Base-by-base conservation (phyloP, 352 stramenopile species). In the Phytophthora idaei region DNA sequence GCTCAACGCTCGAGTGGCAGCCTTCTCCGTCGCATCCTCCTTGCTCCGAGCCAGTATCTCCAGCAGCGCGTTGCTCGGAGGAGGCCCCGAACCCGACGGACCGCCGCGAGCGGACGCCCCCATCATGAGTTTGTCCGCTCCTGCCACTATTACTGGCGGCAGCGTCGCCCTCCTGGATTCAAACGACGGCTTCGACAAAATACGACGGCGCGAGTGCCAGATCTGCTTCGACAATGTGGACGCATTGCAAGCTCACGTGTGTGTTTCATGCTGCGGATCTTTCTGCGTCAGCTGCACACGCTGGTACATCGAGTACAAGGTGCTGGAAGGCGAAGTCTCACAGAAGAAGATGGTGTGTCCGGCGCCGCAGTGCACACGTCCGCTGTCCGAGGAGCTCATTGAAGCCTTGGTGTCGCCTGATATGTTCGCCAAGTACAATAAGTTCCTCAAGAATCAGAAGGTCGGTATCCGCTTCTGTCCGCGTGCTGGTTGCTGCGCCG, bases 291-390 rank as follows among this genome's bases (percentile, higher is more conserved):
- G 69, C 42, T 93, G 85, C 73, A 83, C 81, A 46, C 76, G 80
- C 46, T 87, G 76, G 79, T 93, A 92, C 67, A 80, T 93, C 31
- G 74, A 89, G 58, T 85, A 80, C 71, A 93, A 93, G 71, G 81
- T 93, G 51, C 62, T 83, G 34, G 85, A 93, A 53, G 85, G 85
- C 27, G 83, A 92, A 54, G 85, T 93, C 6, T 93, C 85, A 27
- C 52, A 69, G 17, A 86, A 85, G 61, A 90, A 91, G 63, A 75
- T 93, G 55, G 78, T 92, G 57, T 93, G 85, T 57, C 83, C 83
- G 1, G 74, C 85, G 12, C 80, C 85, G 8, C 72, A 89, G 25
- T 93, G 85, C 57, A 68, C 54, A 3, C 71, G 71, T 4, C 65
- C 85, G 29, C 59, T 93, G 49, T 59, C 75, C 8, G 63, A 86